Evolutionary conservation across 768 basidiomycete genomes (phyloP), one percentile per base, ranked within the genome.

Genomic region (Suillus bovinus): DNA sequence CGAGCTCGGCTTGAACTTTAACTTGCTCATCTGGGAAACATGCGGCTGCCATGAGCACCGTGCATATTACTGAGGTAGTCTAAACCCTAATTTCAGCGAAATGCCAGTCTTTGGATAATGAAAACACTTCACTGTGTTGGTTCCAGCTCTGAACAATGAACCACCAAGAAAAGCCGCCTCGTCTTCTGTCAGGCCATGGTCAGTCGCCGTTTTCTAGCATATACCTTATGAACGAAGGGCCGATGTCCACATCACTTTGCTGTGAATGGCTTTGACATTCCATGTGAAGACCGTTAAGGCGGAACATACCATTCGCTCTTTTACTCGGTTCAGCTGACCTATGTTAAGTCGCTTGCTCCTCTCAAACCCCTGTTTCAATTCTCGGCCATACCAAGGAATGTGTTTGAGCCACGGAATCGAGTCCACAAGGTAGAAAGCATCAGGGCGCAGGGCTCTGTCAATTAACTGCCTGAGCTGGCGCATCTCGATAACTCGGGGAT

Each of bases 361-460:
- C 47, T 16, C 6, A 49, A 49, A 24, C 7, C 47, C 47, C 47
- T 3, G 47, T 27, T 49, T 49, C 24, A 49, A 27, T 9, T 49
- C 47, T 49, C 24, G 16, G 24, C 47, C 47, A 17, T 49, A 49
- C 47, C 47, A 49, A 7, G 47, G 24, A 49, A 49, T 27, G 47
- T 49, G 14, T 27, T 27, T 49, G 1, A 49, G 47, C 24, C 47
- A 27, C 16, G 24, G 24, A 14, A 49, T 49, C 16, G 14, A 49
- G 14, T 49, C 47, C 24, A 49, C 24, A 11, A 49, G 24, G 24
- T 49, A 49, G 24, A 27, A 49, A 49, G 47, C 47, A 49, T 49
- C 47, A 16, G 24, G 24, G 24, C 47, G 24, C 47, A 49, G 57
- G 2, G 68, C 69, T 3, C 47, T 38, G 38, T 70, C 66, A 3